Base-by-base conservation (phyloP, 2,329 filamentous ascomycete species). In the Colletotrichum liaoningense region DNA sequence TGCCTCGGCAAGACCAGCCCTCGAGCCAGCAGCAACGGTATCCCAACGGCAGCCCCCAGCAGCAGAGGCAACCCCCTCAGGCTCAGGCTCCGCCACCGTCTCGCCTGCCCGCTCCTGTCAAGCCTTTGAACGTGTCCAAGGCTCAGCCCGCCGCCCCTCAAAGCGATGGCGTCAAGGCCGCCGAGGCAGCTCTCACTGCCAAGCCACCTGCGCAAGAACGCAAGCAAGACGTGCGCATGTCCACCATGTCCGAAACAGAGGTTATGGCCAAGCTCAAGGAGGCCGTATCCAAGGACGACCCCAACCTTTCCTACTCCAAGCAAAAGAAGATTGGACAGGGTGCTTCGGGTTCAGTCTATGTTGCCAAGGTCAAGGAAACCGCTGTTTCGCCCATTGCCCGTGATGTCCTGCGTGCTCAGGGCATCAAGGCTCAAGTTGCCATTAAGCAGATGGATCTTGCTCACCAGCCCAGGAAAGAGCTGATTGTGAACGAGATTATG, bases 361-460 rank as follows among this genome's bases (percentile, higher is more conserved):
- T 99, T 75, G 97, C 97, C 76, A 97, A 97, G 80, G 94, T 99
- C 75, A 97, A 97, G 83, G 94, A 98, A 80, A 92, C 90, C 69
- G 94, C 96, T 2, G 89, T 91, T n/a, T 97, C 95, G n/a, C 84
- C 88, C 19, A 90, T 94, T 76, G 96, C 96, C 26, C 91, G 92
- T 74, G 91, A 95, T 64, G 86, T 98, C 46, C 89, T 97, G 74
- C 91, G 93, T 55, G 91, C 92, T 76, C 93, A 97, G 80, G 95
- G 95, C 14, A 88, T 90, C 63, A 91, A 94, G 75, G 94, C 94
- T 63, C 95, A 98, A 81, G 97, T 99, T 75, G 97, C 97, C 55
- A 99, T 99, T 82, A 99, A 99, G 87, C 97, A 99, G 86, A 99
- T 99, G 97, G 97, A 99, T 85, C 90, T 99, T 69, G 95, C 96